Evolutionary conservation across 352 stramenopile genomes (phyloP).

Genomic region (Lagenidium sp.): DNA sequence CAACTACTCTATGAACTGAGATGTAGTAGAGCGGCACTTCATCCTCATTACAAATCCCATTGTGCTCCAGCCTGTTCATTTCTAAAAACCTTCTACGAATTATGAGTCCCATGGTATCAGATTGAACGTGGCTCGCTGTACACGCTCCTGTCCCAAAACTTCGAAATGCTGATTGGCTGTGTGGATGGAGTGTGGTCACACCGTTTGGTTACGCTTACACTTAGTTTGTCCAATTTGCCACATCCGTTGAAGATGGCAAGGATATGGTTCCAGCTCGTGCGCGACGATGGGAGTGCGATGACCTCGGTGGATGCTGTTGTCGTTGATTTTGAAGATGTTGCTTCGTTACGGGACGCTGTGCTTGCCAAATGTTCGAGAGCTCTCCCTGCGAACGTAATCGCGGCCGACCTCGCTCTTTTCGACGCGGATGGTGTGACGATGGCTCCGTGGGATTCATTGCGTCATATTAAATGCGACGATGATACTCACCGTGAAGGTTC

Average conservation of each 20-base stretch:
- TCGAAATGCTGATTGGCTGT: too few species aligned
- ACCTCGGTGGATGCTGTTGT: conserved; percentile 3
- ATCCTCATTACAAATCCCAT: too few species aligned
- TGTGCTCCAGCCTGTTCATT: too few species aligned
- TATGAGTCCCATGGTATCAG: too few species aligned
- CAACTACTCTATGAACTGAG: not conserved
- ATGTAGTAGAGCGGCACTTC: too few species aligned
- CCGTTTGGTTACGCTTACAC: too few species aligned
- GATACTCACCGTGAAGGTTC: conserved; percentile 1
- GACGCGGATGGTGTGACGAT: conserved; percentile 5
- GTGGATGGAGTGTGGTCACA: too few species aligned
- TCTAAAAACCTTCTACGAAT: too few species aligned
- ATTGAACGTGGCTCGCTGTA: too few species aligned
- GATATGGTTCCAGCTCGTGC: conserved; percentile 12
- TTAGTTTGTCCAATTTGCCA: too few species aligned
- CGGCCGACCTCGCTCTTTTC: conserved; percentile 8
- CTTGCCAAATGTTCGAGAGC: not conserved
- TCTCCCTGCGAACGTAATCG: not conserved
- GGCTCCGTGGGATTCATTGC: not conserved
- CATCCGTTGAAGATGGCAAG: too few species aligned
- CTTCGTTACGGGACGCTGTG: conserved; percentile 6
- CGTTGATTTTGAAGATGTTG: conserved; percentile 8
- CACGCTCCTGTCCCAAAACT: too few species aligned
- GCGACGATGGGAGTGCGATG: conserved; percentile 3
- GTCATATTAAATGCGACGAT: not conserved